Conservation (phyloP, 2,329 filamentous ascomycete genomes). For the Diaporthe australafricana region DNA sequence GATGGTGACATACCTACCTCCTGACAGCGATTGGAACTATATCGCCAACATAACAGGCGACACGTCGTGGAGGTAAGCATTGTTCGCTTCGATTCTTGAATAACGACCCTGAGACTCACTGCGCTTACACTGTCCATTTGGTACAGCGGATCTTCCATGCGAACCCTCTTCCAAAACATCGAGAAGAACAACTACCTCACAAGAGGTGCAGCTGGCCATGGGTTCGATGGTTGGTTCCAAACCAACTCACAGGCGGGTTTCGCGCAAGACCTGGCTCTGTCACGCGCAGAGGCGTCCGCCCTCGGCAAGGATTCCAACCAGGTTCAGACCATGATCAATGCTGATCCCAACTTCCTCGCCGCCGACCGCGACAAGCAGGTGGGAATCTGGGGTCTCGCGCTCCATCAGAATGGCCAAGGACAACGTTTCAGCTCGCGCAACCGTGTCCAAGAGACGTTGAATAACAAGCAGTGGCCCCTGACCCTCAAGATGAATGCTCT, state of each 20-base stretch:
- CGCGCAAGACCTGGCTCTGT: conserved; percentile 38
- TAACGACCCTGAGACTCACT: not conserved
- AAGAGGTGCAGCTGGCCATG: conserved; percentile 39
- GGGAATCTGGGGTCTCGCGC: conserved; percentile 38
- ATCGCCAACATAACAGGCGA: conserved; percentile 44
- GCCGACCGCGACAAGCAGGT: conserved; percentile 37
- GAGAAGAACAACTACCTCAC: conserved; percentile 44
- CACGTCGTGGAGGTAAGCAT: conserved; percentile 41
- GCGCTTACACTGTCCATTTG: not conserved
- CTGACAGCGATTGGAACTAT: conserved; percentile 45
- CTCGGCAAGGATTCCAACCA: not conserved
- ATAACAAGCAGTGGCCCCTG: conserved; percentile 4
- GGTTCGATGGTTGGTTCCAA: conserved; percentile 44
- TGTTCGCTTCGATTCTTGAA: no score
- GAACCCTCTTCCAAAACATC: conserved; percentile 41
- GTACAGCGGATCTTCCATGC: conserved; percentile 42
- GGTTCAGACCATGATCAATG: conserved; percentile 38
- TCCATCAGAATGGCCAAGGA: conserved; percentile 39
- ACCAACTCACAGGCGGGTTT: conserved; percentile 41
- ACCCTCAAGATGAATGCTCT: not conserved
- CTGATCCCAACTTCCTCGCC: conserved; percentile 33
- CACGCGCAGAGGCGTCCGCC: conserved; percentile 35
- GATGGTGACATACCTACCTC: conserved; percentile 44
- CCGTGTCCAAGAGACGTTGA: conserved; percentile 35
- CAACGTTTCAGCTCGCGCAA: conserved; percentile 39